Conservation (phyloP, 2,329 filamentous ascomycete species). For the Xylaria sp. region DNA sequence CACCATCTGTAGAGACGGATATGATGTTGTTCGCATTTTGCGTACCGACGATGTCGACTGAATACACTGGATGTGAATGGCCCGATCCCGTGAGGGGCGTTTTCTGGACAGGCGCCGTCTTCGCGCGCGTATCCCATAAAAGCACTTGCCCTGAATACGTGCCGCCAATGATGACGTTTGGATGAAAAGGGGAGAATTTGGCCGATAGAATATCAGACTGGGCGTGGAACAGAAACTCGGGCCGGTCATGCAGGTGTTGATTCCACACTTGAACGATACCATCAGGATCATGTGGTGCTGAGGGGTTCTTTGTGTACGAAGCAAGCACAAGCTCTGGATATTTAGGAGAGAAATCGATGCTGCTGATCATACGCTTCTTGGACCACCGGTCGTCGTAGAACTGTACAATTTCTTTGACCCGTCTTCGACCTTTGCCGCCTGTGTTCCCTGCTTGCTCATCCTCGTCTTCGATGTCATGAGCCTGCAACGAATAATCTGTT, state of each 20-base stretch:
- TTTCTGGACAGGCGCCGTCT: slow-evolving; percentile 90
- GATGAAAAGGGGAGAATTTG: slow-evolving; percentile 98
- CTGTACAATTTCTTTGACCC: slow-evolving; percentile 87
- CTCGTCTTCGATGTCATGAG: slow-evolving; percentile 80
- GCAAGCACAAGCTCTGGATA: slow-evolving; percentile 93
- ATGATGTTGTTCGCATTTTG: slow-evolving; percentile 99
- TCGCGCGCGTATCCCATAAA: slow-evolving; percentile 94
- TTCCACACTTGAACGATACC: slow-evolving; percentile 98
- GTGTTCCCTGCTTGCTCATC: slow-evolving; percentile 80
- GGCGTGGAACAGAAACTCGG: slow-evolving; percentile 96
- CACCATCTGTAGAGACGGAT: slow-evolving; percentile 94
- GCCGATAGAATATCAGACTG: slow-evolving; percentile 95
- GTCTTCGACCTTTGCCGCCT: slow-evolving; percentile 75
- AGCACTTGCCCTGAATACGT: slow-evolving; percentile 97
- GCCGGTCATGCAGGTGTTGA: slow-evolving; percentile 89
- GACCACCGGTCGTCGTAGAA: slow-evolving; percentile 97
- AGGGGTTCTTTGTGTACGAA: slow-evolving; percentile 96
- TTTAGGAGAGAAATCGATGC: slow-evolving; percentile 94
- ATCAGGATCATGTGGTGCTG: slow-evolving; percentile 91
- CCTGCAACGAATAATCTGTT: slow-evolving; percentile 89
- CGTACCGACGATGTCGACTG: slow-evolving; percentile 93
- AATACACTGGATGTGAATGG: slow-evolving; percentile 96
- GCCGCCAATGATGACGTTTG: slow-evolving; percentile 93
- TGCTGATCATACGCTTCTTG: slow-evolving; percentile 96
- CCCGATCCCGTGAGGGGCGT: slow-evolving; percentile 94